A percentile compares a stretch with the other conserved stretches of the same genome.
phyloP scores from a whole-genome alignment of 306 rosid genomes.

The Castanea mollissima region DNA sequence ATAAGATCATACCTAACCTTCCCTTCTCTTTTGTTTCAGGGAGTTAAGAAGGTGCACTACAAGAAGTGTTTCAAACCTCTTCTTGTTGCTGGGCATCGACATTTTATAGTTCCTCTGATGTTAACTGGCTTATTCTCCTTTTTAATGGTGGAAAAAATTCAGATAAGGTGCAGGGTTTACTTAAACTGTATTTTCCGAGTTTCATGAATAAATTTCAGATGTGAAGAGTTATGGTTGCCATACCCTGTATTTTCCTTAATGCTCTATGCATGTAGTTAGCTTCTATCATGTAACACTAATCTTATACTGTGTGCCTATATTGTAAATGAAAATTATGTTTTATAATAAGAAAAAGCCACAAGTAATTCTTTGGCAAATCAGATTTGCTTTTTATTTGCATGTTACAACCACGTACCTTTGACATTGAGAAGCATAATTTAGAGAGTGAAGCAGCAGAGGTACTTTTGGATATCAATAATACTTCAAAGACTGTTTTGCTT shows the following conservation, averaged over 20 bases:
- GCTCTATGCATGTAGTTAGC: too few species aligned
- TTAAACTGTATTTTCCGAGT: not conserved
- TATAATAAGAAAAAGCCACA: not conserved
- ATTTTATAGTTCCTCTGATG: constrained; percentile 41
- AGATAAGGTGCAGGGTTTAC: constrained; percentile 57
- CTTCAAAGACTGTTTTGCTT: too few species aligned
- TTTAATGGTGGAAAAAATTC: constrained; percentile 62
- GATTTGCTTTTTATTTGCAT: too few species aligned
- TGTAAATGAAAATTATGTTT: not conserved
- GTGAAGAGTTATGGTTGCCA: not conserved
- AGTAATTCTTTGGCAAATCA: too few species aligned
- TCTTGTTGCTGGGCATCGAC: constrained; percentile 90
- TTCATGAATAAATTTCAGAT: not conserved
- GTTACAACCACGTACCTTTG: too few species aligned
- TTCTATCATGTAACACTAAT: not conserved
- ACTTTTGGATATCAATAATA: too few species aligned
- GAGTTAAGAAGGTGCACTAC: constrained; percentile 76
- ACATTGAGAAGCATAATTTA: too few species aligned
- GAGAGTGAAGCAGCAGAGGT: too few species aligned
- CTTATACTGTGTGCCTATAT: not conserved
- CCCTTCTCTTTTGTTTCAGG: constrained; percentile 41
- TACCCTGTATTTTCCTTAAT: not conserved
- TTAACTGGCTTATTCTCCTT: constrained; percentile 50
- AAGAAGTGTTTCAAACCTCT: constrained; percentile 69
- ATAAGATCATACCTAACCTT: constrained; percentile 18